A percentile compares a stretch with the other conserved stretches of the same genome.
These are phyloP conservation scores for Aspergillus pseudoviridinutans DNA, from an alignment of 2,329 filamentous ascomycete genomes.

Conservation along the genomic window DNA sequence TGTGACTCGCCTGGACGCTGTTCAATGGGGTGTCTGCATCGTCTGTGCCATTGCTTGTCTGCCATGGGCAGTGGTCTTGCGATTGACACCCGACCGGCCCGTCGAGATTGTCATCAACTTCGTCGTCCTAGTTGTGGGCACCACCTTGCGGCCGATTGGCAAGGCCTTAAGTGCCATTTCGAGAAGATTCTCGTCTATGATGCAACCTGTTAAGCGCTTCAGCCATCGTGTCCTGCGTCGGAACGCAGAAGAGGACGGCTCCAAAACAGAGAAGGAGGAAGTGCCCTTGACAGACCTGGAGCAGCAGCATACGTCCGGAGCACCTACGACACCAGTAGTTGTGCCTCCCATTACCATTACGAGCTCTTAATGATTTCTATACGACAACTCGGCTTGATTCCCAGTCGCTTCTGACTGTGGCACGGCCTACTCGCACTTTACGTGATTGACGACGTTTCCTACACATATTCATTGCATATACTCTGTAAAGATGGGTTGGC, in stretches of 20 bases:
- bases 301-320: constrained; percentile 12
- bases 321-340: constrained; percentile 19
- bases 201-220: constrained; percentile 23
- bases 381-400: background rate
- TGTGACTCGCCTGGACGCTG: constrained; percentile 64
- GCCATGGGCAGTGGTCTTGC: constrained; percentile 74
- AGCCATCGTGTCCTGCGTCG: constrained; percentile 6
- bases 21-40: constrained; percentile 84
- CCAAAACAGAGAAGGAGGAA: constrained; percentile 16
- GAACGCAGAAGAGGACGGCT: background rate
- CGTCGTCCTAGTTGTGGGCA: constrained; percentile 51
- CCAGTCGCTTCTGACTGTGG: background rate
- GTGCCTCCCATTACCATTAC: constrained; percentile 41
- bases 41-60: constrained; percentile 80
- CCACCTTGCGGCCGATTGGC: constrained; percentile 44
- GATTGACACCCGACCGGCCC: constrained; percentile 71
- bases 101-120: constrained; percentile 45
- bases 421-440: background rate
- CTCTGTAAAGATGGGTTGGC: background rate
- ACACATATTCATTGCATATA: background rate
- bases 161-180: constrained; percentile 26
- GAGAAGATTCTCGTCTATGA: constrained; percentile 20
- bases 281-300: constrained; percentile 7
- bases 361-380: constrained; percentile 18
- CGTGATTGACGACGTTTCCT: background rate